Conservation (phyloP, 768 basidiomycete genomes). For the Rhizopogon vinicolor region DNA sequence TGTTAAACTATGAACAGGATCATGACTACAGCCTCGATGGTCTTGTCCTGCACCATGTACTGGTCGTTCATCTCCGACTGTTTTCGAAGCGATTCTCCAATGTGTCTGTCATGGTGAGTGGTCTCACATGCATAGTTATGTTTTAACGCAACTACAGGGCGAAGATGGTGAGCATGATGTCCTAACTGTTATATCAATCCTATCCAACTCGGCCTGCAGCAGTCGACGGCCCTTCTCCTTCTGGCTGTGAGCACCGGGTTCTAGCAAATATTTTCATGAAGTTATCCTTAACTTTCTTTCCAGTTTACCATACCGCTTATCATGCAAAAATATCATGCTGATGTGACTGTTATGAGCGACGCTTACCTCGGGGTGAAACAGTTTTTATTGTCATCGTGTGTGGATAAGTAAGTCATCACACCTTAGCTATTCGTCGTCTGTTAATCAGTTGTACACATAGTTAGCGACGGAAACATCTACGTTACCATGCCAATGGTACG, state of each 20-base stretch:
- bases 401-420: conserved; percentile 3
- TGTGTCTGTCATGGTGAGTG: neutral
- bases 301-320: neutral
- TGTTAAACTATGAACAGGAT: neutral
- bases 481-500: neutral
- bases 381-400: conserved; percentile 5
- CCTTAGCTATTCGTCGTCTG: neutral
- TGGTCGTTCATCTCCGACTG: neutral
- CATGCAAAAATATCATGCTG: neutral
- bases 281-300: neutral
- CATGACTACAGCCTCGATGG: neutral
- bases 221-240: neutral
- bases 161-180: neutral
- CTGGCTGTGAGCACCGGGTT: neutral
- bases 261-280: neutral
- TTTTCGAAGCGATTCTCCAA: neutral
- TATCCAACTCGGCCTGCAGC: neutral
- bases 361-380: neutral
- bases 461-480: neutral
- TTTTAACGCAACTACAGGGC: neutral
- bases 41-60: neutral
- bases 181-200: neutral
- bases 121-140: neutral
- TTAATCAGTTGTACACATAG: neutral
- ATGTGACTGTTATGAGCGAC: neutral